A percentile compares a stretch with the other conserved stretches of the same genome.
These are phyloP conservation scores for Telfairia occidentalis DNA, from an alignment of 331 rosid genomes.

Conservation along the genomic window DNA sequence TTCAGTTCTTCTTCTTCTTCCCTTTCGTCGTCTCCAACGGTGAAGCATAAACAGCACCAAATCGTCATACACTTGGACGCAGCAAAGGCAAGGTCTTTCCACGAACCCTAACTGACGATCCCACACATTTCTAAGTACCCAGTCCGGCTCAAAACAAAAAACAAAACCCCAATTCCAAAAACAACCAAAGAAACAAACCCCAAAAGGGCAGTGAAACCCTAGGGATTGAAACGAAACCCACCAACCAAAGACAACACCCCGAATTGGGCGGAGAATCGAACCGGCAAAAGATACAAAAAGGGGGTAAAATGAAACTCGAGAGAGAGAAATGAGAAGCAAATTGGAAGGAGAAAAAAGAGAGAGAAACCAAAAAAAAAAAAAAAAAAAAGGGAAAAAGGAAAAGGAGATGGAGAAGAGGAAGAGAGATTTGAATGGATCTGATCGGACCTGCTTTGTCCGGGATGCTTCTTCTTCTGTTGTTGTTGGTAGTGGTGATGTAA, in stretches of 20 bases:
- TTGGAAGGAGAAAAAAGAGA: background rate
- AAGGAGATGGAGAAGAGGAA: background rate
- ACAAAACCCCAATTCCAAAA: constrained; percentile 14
- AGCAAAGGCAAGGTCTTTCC: constrained; percentile 14
- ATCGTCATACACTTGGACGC: constrained; percentile 59
- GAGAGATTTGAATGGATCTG: constrained; percentile 14
- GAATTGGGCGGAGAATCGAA: background rate
- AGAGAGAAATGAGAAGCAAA: background rate
- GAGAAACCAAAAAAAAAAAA: background rate
- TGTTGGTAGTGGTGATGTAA: constrained; percentile 9
- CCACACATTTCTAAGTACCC: constrained; percentile 28
- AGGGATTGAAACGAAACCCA: background rate
- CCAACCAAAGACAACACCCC: background rate
- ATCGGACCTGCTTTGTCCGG: constrained; percentile 16
- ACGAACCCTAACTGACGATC: constrained; percentile 53
- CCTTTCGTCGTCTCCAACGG: constrained; percentile 30
- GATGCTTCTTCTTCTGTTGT: background rate
- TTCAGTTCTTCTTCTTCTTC: constrained; percentile 20
- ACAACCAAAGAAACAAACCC: background rate
- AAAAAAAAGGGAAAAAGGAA: background rate
- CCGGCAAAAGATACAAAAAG: background rate
- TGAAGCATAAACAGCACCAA: constrained; percentile 70
- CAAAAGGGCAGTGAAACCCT: constrained; percentile 9
- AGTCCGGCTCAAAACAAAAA: background rate
- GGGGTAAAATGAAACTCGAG: background rate